Percentiles rank a stretch among this genome's conserved stretches.
Conservation (phyloP, 1,139 yeast species). For the Magnusiomyces sp. region DNA sequence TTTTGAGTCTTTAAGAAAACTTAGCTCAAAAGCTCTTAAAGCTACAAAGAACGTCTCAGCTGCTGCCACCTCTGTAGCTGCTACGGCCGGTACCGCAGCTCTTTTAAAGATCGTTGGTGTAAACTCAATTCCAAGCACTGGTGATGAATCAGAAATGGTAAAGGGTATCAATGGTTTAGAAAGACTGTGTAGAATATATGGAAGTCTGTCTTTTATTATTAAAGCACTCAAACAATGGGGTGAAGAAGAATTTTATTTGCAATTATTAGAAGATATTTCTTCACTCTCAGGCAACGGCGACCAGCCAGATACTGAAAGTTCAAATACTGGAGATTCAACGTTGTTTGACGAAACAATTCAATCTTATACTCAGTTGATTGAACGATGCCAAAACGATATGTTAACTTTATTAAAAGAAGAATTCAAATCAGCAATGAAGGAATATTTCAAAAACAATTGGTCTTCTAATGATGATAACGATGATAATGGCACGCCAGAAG, state of each 20-base stretch:
- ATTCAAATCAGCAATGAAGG: constrained; percentile 42
- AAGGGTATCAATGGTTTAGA: constrained; percentile 45
- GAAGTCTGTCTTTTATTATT: constrained; percentile 49
- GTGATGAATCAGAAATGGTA: constrained; percentile 25
- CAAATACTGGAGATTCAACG: constrained; percentile 29
- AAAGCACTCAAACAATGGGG: constrained; percentile 55
- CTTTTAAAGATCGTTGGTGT: too few relatives aligned
- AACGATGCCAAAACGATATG: constrained; percentile 36
- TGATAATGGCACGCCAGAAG: not conserved
- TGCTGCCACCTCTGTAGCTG: too few relatives aligned
- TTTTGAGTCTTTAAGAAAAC: constrained; percentile 27
- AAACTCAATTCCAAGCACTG: too few relatives aligned
- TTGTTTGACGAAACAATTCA: constrained; percentile 47
- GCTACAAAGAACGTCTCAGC: too few relatives aligned
- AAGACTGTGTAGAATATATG: constrained; percentile 49
- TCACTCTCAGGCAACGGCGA: constrained; percentile 3
- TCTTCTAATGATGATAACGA: not conserved
- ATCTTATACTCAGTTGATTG: constrained; percentile 40
- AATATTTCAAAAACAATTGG: constrained; percentile 34
- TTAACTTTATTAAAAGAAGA: constrained; percentile 44
- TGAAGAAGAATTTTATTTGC: constrained; percentile 54
- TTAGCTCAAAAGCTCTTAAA: too few relatives aligned
- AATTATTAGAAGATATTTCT: constrained; percentile 43
- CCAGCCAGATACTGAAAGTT: too few relatives aligned
- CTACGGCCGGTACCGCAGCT: too few relatives aligned